These are phyloP conservation scores for Rhodotorula taiwanensis DNA, from an alignment of 768 basidiomycete species.

Conservation along the genomic window DNA sequence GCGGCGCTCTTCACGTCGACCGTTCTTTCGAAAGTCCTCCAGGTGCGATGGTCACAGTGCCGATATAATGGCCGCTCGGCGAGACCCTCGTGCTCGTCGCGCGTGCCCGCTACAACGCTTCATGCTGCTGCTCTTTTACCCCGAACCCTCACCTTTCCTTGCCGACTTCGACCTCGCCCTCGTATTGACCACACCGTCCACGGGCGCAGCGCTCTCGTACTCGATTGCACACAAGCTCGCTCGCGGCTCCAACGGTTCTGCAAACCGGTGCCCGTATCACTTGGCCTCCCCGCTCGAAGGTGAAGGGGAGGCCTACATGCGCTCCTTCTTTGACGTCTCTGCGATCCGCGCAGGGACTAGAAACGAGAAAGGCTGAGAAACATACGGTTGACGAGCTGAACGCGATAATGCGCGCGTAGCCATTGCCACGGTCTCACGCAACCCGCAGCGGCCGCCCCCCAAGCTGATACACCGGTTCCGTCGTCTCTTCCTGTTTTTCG, in stretches of 20 bases:
- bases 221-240: no score
- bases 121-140: background rate
- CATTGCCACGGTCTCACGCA: constrained; percentile 1
- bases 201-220: no score
- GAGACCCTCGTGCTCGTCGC: background rate
- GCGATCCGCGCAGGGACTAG: no score
- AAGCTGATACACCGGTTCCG: constrained; percentile 11
- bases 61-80: background rate
- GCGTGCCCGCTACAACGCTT: background rate
- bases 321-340: no score
- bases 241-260: no score
- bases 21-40: constrained; percentile 57
- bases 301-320: no score
- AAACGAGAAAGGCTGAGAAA: no score
- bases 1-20: constrained; percentile 76
- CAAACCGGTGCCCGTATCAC: no score
- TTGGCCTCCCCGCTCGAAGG: no score
- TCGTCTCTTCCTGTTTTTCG: background rate
- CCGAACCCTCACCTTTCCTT: no score
- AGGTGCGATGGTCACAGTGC: constrained; percentile 47
- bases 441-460: constrained; percentile 1
- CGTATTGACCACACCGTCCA: no score
- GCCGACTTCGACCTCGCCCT: no score
- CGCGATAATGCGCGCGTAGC: constrained; percentile 31
- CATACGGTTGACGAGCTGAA: constrained; percentile 6